Conservation (phyloP, 2,329 filamentous ascomycete genomes). For the Sclerotinia glacialis region DNA sequence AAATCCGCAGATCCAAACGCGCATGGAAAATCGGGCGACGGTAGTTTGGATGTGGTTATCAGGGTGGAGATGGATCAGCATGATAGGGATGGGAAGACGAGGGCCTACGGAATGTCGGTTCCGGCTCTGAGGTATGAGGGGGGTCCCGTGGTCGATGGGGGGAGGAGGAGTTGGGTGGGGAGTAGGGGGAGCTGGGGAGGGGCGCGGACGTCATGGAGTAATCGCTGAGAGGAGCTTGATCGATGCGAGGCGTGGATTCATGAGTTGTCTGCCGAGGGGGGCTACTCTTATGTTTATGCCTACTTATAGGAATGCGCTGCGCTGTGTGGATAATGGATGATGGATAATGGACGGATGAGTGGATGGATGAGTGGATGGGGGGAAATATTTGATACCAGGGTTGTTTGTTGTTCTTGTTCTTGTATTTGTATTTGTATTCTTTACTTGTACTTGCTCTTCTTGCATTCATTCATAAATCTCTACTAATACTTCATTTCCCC, state of each 20-base stretch:
- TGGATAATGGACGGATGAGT: background rate
- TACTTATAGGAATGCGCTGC: background rate
- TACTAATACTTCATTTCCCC: too few species aligned
- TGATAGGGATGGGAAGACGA: constrained; percentile 74
- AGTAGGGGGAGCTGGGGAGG: background rate
- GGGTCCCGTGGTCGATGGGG: background rate
- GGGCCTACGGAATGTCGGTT: constrained; percentile 82
- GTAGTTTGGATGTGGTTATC: constrained; percentile 75
- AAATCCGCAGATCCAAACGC: constrained; percentile 56
- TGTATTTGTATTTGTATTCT: background rate
- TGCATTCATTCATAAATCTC: background rate
- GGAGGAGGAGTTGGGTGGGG: constrained; percentile 1
- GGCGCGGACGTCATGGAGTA: background rate
- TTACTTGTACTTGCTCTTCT: background rate
- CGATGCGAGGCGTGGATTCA: background rate
- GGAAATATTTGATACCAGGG: background rate
- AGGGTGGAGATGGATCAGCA: constrained; percentile 85
- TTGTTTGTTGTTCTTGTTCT: background rate
- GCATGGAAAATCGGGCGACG: constrained; percentile 55
- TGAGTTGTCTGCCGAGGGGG: background rate
- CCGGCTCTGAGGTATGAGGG: constrained; percentile 47
- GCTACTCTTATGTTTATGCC: background rate
- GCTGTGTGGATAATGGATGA: too few species aligned
- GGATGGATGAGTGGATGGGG: background rate
- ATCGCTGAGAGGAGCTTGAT: background rate